Conservation (phyloP, 1,139 yeast species). For the Yamadazyma conglobata region DNA sequence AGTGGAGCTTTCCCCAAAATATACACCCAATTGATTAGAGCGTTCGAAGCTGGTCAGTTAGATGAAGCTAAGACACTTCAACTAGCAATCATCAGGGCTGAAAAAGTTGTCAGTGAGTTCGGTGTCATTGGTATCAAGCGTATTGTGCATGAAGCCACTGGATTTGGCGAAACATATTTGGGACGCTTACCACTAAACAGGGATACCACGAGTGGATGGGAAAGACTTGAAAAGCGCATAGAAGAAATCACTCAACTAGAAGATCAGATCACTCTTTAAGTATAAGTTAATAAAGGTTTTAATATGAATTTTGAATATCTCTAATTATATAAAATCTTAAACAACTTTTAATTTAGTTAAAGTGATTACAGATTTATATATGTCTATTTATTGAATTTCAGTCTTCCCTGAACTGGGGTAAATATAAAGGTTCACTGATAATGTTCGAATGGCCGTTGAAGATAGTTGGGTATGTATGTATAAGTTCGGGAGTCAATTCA, state of each 20-base stretch:
- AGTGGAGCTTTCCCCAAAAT: constrained; percentile 46
- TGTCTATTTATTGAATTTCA: too few species aligned
- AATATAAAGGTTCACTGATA: constrained; percentile 14
- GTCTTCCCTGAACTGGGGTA: constrained; percentile 13
- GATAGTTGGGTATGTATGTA: constrained; percentile 14
- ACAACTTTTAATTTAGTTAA: too few species aligned
- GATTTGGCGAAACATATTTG: constrained; percentile 33
- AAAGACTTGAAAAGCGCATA: constrained; percentile 9
- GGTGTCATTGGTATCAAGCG: constrained; percentile 26
- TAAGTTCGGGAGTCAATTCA: constrained; percentile 27
- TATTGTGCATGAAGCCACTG: constrained; percentile 30
- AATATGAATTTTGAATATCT: too few species aligned
- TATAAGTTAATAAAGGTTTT: background rate
- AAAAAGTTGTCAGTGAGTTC: constrained; percentile 18
- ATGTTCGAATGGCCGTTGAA: constrained; percentile 12
- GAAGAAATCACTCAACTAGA: constrained; percentile 11
- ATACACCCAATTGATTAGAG: constrained; percentile 20
- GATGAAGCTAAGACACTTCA: constrained; percentile 18
- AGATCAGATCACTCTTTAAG: constrained; percentile 5
- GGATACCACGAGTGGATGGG: constrained; percentile 17
- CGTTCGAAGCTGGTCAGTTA: constrained; percentile 17
- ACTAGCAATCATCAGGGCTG: constrained; percentile 20
- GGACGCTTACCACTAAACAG: constrained; percentile 32
- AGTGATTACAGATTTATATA: too few species aligned
- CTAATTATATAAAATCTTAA: background rate